These are phyloP conservation scores for Salicornia ramosissima DNA, from an alignment of 148 eudicot genomes.

Conservation along the genomic window DNA sequence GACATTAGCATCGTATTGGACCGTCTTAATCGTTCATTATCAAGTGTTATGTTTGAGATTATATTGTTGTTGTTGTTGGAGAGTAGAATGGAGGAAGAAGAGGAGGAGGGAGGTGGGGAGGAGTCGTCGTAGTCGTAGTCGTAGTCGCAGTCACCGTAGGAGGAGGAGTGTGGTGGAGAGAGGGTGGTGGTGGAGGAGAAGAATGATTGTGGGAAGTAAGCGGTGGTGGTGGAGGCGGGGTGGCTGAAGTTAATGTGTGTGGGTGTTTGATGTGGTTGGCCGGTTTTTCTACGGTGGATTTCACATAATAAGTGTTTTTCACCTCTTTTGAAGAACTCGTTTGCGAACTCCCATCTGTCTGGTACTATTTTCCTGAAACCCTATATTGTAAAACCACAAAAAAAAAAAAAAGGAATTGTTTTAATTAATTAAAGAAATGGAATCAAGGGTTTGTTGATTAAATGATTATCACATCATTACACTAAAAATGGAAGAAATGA, in stretches of 20 bases:
- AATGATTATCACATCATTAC: background rate
- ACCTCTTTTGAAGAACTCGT: constrained; percentile 79
- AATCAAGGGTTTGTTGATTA: too few relatives aligned
- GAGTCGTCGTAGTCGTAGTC: constrained; percentile 31
- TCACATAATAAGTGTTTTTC: constrained; percentile 81
- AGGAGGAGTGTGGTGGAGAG: constrained; percentile 59
- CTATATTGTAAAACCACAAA: constrained; percentile 32
- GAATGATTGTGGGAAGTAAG: constrained; percentile 34
- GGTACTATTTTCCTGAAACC: constrained; percentile 94
- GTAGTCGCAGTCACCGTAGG: constrained; percentile 40
- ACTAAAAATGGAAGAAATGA: background rate
- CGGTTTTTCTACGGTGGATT: constrained; percentile 80
- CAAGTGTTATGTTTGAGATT: constrained; percentile 57
- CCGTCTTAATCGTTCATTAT: constrained; percentile 65
- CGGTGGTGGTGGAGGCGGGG: background rate
- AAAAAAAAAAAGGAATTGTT: background rate
- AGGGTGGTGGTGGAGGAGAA: constrained; percentile 18
- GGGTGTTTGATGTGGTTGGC: constrained; percentile 41
- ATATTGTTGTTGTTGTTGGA: background rate
- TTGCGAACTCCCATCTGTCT: constrained; percentile 86
- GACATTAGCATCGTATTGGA: constrained; percentile 69
- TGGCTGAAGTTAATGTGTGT: constrained; percentile 9
- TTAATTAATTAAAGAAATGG: background rate
- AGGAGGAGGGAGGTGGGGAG: constrained; percentile 14
- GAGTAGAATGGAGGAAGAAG: background rate